Base-by-base conservation (phyloP, 2,329 filamentous ascomycete genomes). In the Pseudocercospora pini-densiflorae region DNA sequence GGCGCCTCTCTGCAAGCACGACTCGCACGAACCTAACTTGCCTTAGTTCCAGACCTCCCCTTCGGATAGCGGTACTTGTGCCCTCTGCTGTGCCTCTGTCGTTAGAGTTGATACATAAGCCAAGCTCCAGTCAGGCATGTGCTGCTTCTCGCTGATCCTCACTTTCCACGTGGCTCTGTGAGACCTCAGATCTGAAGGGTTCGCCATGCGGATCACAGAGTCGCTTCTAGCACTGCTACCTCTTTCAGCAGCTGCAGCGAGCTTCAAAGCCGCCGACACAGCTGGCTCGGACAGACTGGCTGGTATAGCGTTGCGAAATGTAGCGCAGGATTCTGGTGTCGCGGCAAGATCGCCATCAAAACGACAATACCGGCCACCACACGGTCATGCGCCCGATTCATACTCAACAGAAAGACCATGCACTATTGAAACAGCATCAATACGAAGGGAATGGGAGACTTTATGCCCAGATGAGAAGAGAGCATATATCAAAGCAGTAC, bases 371-470 rank as follows among this genome's bases (percentile, higher is more conserved):
- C 27, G 23, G 4, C 23, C 24, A 36, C 40, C 45, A 12, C 16
- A 8, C 9, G 29, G 19, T 47, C 16, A 14, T 33, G 23, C 31
- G 24, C 5, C 6, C 31, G 14, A 19, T 21, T 8, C 23, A 36
- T n/a, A n/a, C n/a, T 9, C 33, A 23, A 10, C 19, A 24, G 12
- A 29, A 31, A 10, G 14, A 55, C 31, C 59, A 47, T 68, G 67
- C 53, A 68, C 67, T 0, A 63, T 80, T 16, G 63, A 76, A 5
- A 83, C 80, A 63, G 77, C 77, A 1, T 73, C 74, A 2, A 72
- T 82, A 3, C 76, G 82, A 57, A 74, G 75, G 68, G 82, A 84
- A 75, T 84, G 83, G 82, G 68, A 71, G 31, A 64, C 72, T 0
- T 66, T 78, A 4, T 66, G 61, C 4, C 43, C 59, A 6, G 36